A percentile compares a stretch with the other conserved stretches of the same genome.
Evolutionary conservation across 2,329 filamentous ascomycete genomes (phyloP).

Genomic region (Xylogone sp.): DNA sequence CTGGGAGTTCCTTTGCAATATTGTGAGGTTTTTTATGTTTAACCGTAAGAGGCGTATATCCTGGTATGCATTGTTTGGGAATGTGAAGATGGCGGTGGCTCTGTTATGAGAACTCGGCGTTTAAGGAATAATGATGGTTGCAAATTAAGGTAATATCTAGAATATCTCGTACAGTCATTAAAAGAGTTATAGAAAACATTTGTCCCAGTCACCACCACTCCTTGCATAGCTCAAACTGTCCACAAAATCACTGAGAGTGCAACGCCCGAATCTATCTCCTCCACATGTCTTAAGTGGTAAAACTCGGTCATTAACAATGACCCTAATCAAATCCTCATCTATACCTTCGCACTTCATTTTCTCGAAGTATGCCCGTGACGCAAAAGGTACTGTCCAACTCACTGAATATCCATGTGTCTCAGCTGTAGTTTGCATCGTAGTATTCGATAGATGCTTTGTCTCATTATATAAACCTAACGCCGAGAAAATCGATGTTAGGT

Average conservation of each 20-base stretch:
- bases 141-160: not conserved
- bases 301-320: conserved; percentile 82
- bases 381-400: conserved; percentile 80
- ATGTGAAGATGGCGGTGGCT: not conserved
- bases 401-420: conserved; percentile 67
- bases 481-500: conserved; percentile 72
- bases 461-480: conserved; percentile 76
- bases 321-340: conserved; percentile 69
- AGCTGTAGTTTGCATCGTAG: conserved; percentile 43
- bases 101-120: not conserved
- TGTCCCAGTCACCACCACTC: conserved; percentile 67
- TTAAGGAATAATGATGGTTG: not conserved
- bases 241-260: conserved; percentile 66
- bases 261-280: conserved; percentile 67
- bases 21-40: too few species aligned
- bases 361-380: conserved; percentile 77
- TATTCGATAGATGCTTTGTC: conserved; percentile 50
- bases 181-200: conserved; percentile 45
- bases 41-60: not conserved
- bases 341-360: conserved; percentile 66
- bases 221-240: conserved; percentile 71
- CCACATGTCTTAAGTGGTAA: conserved; percentile 67
- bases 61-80: not conserved
- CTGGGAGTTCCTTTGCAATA: not conserved
- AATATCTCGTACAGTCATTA: not conserved